These are phyloP conservation scores for Thermothielavioides terrestris DNA, from an alignment of 495 filamentous ascomycete species.

Conservation along the genomic window DNA sequence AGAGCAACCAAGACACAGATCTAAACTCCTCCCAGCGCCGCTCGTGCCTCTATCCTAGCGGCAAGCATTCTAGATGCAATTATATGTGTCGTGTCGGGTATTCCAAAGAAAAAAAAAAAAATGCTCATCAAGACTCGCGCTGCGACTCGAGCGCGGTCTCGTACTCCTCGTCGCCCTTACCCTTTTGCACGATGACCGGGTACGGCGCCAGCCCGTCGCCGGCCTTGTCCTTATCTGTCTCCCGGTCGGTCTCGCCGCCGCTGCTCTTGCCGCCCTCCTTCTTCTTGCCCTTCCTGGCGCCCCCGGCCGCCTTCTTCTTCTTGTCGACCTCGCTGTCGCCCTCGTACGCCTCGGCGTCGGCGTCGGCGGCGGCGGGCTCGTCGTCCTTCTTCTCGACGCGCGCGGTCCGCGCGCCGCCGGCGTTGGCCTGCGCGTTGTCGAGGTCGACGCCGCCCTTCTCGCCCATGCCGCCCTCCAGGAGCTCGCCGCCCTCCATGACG, in stretches of 20 bases:
- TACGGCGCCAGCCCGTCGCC: constrained; percentile 22
- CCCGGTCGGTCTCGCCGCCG: constrained; percentile 1
- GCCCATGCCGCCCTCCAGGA: constrained; percentile 42
- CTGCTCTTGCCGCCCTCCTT: constrained; percentile 9
- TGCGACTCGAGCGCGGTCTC: constrained; percentile 25
- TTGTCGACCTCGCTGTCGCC: constrained; percentile 26
- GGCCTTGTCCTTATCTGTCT: constrained; percentile 13
- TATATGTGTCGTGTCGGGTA: not conserved
- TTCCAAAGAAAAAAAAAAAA: not conserved
- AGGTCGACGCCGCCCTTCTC: constrained; percentile 42
- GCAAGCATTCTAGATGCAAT: constrained; percentile 1
- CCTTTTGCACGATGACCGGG: constrained; percentile 27
- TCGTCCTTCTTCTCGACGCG: constrained; percentile 9
- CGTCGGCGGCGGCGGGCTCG: constrained; percentile 23
- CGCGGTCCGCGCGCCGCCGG: constrained; percentile 31
- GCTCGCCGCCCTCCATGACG: constrained; percentile 42
- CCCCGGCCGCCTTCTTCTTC: constrained; percentile 15
- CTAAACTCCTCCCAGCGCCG: constrained; percentile 4
- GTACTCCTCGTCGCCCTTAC: constrained; percentile 31
- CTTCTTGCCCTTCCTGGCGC: constrained; percentile 11
- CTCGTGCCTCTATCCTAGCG: not conserved
- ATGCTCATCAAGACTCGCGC: not conserved
- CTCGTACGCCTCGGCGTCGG: constrained; percentile 26
- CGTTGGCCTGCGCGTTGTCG: constrained; percentile 44
- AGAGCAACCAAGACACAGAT: not conserved